Evolutionary conservation across 371 early-diverging fungal genomes (phyloP), one percentile per base, ranked within the genome.

Genomic region (Cokeromyces recurvatus): DNA sequence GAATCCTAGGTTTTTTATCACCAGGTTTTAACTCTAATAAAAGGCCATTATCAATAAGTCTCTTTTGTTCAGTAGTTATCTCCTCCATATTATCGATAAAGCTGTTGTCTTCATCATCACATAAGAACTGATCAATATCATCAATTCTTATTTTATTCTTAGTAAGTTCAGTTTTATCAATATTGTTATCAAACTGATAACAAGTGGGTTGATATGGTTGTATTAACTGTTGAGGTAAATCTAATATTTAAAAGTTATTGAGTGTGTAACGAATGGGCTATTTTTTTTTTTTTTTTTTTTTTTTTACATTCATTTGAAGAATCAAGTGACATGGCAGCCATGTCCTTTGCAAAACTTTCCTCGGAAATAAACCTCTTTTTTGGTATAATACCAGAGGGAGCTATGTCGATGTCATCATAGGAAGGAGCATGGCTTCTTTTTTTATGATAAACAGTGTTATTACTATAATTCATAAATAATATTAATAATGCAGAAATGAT

Each of bases 301-400:
- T 34, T 8, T 32, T 48, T 14, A 17, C 16, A 2, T 19, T 17
- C 23, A 10, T 4, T 38, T 25, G 8, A 15, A 25, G 53, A 17
- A 8, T 58, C 29, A 15, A 58, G 32, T 20, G 53, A 45, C 59
- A 58, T 58, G 14, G 59, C 59, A 2, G 59, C 59, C 59, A 58
- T 53, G 16, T 58, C 59, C 9, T 32, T 53, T 38, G 59, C 53
- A 45, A 58, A 53, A 37, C 42, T 58, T 21, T 58, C 59, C 53
- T 58, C 59, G 7, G 53, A 58, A 3, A 58, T 46, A 38, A 58
- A 58, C 23, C 38, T 58, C 27, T 58, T 58, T 45, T 49, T 38
- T 3, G 59, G 53, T 17, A 14, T n/a, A n/a, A n/a, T 7, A 27
- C 29, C 29, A 27, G 11, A 27, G 11, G 29, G 5, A 27, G 35